phyloP scores from a whole-genome alignment of 306 rosid species.

The Gastrolobium bilobum region DNA sequence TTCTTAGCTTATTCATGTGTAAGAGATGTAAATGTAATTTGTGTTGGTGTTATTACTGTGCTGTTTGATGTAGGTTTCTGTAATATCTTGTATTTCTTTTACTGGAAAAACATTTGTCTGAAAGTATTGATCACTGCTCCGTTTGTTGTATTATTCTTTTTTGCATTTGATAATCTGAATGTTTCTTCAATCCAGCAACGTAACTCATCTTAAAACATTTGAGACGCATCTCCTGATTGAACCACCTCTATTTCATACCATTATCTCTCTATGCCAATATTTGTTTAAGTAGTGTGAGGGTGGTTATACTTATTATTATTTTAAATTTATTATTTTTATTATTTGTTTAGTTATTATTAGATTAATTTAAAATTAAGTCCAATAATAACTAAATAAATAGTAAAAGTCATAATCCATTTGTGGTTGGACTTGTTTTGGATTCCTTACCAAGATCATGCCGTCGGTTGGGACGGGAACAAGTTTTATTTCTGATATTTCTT shows the following conservation, averaged over 20 bases:
- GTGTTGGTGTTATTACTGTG: slow-evolving; percentile 47
- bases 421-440: not conserved
- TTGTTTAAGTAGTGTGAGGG: too few species aligned
- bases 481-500: not conserved
- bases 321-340: too few species aligned
- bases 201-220: not conserved
- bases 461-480: not conserved
- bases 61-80: slow-evolving; percentile 48
- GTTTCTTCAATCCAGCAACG: slow-evolving; percentile 20
- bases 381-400: too few species aligned
- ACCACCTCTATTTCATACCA: not conserved
- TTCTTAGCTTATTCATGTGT: slow-evolving; percentile 51
- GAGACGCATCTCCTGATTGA: not conserved
- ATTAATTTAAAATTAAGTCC: too few species aligned
- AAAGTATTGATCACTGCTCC: slow-evolving; percentile 24
- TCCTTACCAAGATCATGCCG: not conserved
- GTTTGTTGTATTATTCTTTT: slow-evolving; percentile 18
- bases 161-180: slow-evolving; percentile 5
- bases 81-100: slow-evolving; percentile 37
- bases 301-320: too few species aligned
- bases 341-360: too few species aligned
- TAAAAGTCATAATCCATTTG: not conserved
- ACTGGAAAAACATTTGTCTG: slow-evolving; percentile 39
- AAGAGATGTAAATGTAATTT: slow-evolving; percentile 64
- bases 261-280: too few species aligned